Evolutionary conservation across 2,329 filamentous ascomycete genomes (phyloP).

Genomic region (Colletotrichum sp.): DNA sequence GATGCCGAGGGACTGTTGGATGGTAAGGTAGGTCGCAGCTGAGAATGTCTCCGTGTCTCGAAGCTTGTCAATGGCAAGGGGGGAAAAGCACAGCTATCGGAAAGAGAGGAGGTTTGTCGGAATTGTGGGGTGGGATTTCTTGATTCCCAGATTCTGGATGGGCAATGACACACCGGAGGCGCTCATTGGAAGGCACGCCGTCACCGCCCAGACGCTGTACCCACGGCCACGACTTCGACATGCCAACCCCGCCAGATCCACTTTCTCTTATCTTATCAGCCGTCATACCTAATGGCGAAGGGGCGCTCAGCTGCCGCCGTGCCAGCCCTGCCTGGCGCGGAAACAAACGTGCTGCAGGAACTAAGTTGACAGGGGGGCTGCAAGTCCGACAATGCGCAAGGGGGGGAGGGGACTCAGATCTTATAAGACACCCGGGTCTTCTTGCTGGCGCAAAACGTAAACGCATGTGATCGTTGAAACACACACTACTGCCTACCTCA

Average conservation of each 20-base stretch:
- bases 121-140: slow-evolving; percentile 15
- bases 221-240: not conserved
- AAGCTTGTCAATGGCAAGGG: not conserved
- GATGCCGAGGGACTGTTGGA: not conserved
- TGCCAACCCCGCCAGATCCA: slow-evolving; percentile 20
- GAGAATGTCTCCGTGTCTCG: not conserved
- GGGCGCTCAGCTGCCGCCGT: not conserved
- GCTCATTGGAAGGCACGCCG: not conserved
- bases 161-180: not conserved
- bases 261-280: slow-evolving; percentile 9
- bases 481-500: not conserved
- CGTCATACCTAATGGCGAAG: not conserved
- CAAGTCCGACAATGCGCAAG: not conserved
- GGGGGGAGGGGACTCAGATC: slow-evolving; percentile 8
- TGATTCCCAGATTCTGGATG: not conserved
- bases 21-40: not conserved
- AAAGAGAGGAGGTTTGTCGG: not conserved
- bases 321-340: slow-evolving; percentile 10
- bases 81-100: not conserved
- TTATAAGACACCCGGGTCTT: not conserved
- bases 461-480: slow-evolving; percentile 18
- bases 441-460: not conserved
- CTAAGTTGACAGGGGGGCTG: slow-evolving; percentile 7
- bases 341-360: slow-evolving; percentile 21
- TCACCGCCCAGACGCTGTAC: not conserved